Base-by-base conservation (phyloP, 257 asterid genomes). In the Solanum dulcamara region DNA sequence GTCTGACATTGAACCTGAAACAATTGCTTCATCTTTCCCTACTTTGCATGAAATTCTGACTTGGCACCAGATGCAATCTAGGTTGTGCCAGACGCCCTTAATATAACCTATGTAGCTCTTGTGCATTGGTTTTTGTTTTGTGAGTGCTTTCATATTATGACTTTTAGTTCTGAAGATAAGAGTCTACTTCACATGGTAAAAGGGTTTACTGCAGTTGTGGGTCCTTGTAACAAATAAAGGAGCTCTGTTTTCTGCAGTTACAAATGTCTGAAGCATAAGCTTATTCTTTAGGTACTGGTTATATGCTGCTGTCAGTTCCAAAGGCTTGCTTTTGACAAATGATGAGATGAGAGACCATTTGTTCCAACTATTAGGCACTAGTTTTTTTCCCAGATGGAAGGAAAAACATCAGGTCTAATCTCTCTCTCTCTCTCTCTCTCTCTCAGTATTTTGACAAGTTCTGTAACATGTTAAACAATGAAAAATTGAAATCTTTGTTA, bases 291-390 rank as follows among this genome's bases (percentile, higher is more conserved):
- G 98, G 99, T 97, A 97, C 86, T 97, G 99, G 98, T 87, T 97
- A 84, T 97, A 94, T 91, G 99, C 99, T 79, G 99, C 99, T 83
- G 98, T 97, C 6, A 93, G 94, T 84, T 92, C 92, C 33, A 94
- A 92, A 89, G 92, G 98, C 88, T 89, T 95, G 93, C 91, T 97
- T 90, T 94, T 95, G 90, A 95, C 98, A 14, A 97, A 95, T 68
- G 99, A 97, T 89, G 99, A 97, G 92, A 95, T 97, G 99, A 93
- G 99, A 87, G 99, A 95, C 88, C 99, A 97, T 91, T 88, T 97
- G 87, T 97, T 97, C 92, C 92, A 93, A 86, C 94, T 97, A 71
- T 72, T 97, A 83, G 99, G 99, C 85, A 91, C 93, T 74, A 93
- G 88, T 81, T 94, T 97, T 85, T 93, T 97, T 87, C 98, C 98